Evolutionary conservation across 2,329 filamentous ascomycete species (phyloP).

Genomic region (Nannizziopsis arthrosporioides): DNA sequence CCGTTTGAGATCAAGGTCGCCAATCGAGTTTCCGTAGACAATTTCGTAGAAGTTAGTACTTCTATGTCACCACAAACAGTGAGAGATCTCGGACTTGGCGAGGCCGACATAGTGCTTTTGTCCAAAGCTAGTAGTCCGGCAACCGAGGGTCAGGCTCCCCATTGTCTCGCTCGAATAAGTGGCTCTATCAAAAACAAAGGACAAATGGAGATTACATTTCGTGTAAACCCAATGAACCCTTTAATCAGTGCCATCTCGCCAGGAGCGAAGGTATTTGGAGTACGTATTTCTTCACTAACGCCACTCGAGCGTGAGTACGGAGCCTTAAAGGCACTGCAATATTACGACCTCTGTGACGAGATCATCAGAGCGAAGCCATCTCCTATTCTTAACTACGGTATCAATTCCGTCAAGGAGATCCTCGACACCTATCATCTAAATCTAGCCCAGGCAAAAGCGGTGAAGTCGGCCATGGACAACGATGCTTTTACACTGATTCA

Average conservation of each 20-base stretch:
- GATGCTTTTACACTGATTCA: constrained; percentile 96
- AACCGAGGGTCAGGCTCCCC: constrained; percentile 51
- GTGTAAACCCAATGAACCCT: constrained; percentile 57
- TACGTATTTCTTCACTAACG: constrained; percentile 84
- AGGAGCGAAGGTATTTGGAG: constrained; percentile 56
- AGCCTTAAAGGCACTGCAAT: constrained; percentile 77
- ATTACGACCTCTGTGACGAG: constrained; percentile 91
- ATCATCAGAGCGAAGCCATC: constrained; percentile 82
- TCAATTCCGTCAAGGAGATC: constrained; percentile 57
- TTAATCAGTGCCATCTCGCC: constrained; percentile 56
- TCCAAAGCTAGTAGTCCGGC: constrained; percentile 63
- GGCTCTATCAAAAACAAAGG: constrained; percentile 70
- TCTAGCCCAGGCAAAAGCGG: constrained; percentile 75
- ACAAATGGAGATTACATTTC: constrained; percentile 72
- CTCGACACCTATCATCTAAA: constrained; percentile 76
- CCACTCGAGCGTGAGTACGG: constrained; percentile 94
- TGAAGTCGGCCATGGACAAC: constrained; percentile 84
- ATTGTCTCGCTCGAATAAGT: constrained; percentile 78
- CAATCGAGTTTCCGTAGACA: constrained; percentile 80
- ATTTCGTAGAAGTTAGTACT: constrained; percentile 83
- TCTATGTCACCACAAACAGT: constrained; percentile 60
- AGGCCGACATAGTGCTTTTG: constrained; percentile 81
- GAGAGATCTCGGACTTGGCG: constrained; percentile 59
- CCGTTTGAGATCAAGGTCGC: constrained; percentile 79
- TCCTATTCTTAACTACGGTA: constrained; percentile 68